phyloP scores from a whole-genome alignment of 306 rosid genomes.

The Styphnolobium japonicum region DNA sequence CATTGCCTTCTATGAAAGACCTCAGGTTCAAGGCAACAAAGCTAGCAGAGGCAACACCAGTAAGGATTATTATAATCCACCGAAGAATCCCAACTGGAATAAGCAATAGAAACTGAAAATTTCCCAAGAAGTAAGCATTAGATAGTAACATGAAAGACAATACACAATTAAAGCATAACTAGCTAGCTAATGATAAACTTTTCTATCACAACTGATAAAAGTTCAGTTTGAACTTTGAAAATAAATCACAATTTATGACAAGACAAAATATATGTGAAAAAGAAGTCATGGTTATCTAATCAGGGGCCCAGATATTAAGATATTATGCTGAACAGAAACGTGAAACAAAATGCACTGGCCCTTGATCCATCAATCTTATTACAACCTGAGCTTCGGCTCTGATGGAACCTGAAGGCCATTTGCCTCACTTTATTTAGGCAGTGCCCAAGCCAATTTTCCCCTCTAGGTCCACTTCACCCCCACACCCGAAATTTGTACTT shows the following conservation, averaged over 20 bases:
- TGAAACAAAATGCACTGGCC: background rate
- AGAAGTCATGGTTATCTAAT: constrained; percentile 33
- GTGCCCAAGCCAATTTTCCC: background rate
- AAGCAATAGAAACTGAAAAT: constrained; percentile 62
- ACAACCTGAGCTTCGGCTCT: background rate
- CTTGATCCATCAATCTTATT: constrained; percentile 16
- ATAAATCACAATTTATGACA: background rate
- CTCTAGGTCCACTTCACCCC: background rate
- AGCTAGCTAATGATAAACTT: background rate
- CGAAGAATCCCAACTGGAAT: constrained; percentile 67
- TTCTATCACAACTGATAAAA: background rate
- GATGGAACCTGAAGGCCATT: background rate
- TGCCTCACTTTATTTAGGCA: background rate
- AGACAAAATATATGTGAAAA: background rate
- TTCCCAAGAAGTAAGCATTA: background rate
- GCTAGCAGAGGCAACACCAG: constrained; percentile 61
- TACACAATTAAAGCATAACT: background rate
- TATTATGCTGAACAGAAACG: background rate
- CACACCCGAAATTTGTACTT: background rate
- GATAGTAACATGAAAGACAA: background rate
- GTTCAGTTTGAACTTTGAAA: background rate
- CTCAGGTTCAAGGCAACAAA: constrained; percentile 66
- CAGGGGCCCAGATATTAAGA: constrained; percentile 39
- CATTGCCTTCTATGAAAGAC: constrained; percentile 39
- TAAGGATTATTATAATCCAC: constrained; percentile 57